These are phyloP conservation scores for Microsporum canis DNA, from an alignment of 2,329 filamentous ascomycete species.

Conservation along the genomic window DNA sequence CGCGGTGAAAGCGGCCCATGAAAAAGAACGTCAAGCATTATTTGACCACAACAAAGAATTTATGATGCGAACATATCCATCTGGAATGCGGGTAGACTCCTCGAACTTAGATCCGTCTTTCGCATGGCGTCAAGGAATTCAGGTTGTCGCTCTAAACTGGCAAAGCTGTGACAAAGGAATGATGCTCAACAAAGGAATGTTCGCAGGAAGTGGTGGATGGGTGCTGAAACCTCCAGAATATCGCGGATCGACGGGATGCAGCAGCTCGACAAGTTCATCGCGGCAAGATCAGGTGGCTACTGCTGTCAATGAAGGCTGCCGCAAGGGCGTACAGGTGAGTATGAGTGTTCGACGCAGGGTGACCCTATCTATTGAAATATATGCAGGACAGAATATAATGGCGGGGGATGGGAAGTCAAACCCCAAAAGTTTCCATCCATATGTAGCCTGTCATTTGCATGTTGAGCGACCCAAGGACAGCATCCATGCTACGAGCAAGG, in stretches of 20 bases:
- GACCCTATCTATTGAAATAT: conserved; percentile 58
- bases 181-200: conserved; percentile 95
- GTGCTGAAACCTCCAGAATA: conserved; percentile 72
- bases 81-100: conserved; percentile 66
- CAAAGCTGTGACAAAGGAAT: conserved; percentile 82
- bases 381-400: conserved; percentile 66
- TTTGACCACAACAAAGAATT: conserved; percentile 73
- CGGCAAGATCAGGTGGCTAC: conserved; percentile 17
- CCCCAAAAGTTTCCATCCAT: conserved; percentile 54
- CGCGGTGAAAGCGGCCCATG: conserved; percentile 54
- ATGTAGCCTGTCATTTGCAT: conserved; percentile 70
- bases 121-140: conserved; percentile 81
- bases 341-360: conserved; percentile 41
- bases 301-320: conserved; percentile 11
- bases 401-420: conserved; percentile 47
- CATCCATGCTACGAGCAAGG: conserved; percentile 34
- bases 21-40: conserved; percentile 44
- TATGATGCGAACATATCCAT: conserved; percentile 82
- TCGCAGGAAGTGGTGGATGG: conserved; percentile 69
- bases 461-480: conserved; percentile 54
- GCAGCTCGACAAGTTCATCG: conserved; percentile 22
- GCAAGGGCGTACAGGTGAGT: conserved; percentile 20
- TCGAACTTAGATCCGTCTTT: conserved; percentile 76
- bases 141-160: conserved; percentile 90
- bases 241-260: conserved; percentile 29